These are phyloP conservation scores for Blumeria graminis DNA, from an alignment of 2,329 filamentous ascomycete genomes.

Conservation along the genomic window DNA sequence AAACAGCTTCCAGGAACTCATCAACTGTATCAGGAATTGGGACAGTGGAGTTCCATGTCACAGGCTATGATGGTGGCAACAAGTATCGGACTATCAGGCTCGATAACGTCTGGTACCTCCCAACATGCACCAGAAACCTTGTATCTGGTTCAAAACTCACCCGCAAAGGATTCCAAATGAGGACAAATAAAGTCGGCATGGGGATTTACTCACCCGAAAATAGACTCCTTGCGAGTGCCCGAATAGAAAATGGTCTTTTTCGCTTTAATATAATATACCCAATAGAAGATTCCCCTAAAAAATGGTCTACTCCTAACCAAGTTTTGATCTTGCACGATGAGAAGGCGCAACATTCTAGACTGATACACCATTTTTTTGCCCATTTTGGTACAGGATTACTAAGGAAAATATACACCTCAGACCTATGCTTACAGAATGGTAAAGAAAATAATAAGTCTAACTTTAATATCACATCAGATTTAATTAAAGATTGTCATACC, in stretches of 20 bases:
- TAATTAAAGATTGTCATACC: too few species aligned
- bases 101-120: not conserved
- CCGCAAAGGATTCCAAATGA: not conserved
- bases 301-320: not conserved
- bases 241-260: not conserved
- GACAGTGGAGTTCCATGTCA: not conserved
- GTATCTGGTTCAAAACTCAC: not conserved
- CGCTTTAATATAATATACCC: not conserved
- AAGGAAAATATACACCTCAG: too few species aligned
- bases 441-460: too few species aligned
- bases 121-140: conserved; percentile 1
- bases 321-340: not conserved
- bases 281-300: not conserved
- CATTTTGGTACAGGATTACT: too few species aligned
- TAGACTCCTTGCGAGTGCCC: not conserved
- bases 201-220: not conserved
- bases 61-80: not conserved
- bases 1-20: not conserved
- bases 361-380: not conserved
- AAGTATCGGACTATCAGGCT: not conserved
- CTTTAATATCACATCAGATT: too few species aligned
- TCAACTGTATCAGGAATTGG: not conserved
- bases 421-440: too few species aligned
- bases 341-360: not conserved
- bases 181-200: not conserved